A percentile compares a stretch with the other conserved stretches of the same genome.
Conservation (phyloP, 129 eudicot species). For the Heracleum sosnowskyi region DNA sequence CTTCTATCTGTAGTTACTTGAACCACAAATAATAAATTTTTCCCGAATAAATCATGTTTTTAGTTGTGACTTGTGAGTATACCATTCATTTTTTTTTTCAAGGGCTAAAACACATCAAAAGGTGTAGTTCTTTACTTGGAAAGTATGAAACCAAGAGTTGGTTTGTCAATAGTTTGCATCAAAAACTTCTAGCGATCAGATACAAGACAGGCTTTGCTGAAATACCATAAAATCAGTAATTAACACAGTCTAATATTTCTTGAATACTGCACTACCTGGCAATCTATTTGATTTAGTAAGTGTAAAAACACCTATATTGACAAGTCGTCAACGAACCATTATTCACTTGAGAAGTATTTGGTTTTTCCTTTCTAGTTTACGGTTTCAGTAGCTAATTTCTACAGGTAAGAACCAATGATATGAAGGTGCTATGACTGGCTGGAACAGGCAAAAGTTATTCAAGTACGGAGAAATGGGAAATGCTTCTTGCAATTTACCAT, state of each 20-base stretch:
- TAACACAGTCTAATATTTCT: neutral
- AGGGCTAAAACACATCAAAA: neutral
- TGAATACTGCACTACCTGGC: neutral
- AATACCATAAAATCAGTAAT: neutral
- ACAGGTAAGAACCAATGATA: conserved; percentile 11
- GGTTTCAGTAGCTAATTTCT: conserved; percentile 8
- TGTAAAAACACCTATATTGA: neutral
- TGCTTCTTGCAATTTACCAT: neutral
- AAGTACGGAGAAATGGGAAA: neutral
- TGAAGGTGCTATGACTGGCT: conserved; percentile 33
- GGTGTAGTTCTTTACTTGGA: neutral
- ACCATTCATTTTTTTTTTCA: neutral
- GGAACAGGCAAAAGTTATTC: neutral
- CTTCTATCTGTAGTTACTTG: neutral
- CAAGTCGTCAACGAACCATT: neutral
- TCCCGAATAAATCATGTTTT: too few species aligned
- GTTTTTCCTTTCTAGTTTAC: neutral
- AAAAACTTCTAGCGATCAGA: neutral
- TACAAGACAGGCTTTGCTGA: neutral
- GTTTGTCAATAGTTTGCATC: neutral
- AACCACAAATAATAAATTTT: neutral
- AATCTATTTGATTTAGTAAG: neutral
- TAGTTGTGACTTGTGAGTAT: neutral
- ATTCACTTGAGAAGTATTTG: neutral
- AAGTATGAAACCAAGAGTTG: neutral